These are phyloP conservation scores for rapeseed (Brassica napus) DNA, from an alignment of 345 rosid species.

Conservation along the genomic window DNA sequence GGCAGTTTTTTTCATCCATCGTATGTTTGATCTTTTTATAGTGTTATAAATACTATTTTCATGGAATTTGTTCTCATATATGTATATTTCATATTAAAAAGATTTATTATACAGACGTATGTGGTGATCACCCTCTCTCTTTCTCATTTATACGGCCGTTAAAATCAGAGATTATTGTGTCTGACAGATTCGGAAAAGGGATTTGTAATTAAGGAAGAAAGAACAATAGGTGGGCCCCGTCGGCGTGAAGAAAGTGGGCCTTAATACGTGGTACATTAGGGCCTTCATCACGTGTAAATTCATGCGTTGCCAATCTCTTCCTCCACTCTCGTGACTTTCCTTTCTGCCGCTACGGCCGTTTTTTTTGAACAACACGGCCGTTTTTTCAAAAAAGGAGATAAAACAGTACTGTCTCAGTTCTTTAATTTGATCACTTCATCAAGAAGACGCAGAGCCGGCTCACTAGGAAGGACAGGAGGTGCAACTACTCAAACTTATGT, in stretches of 20 bases:
- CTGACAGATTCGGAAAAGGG: slow-evolving; percentile 11
- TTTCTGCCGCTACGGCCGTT: slow-evolving; percentile 23
- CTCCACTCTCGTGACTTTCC: slow-evolving; percentile 27
- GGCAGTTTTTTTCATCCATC: neutral
- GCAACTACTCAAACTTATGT: no score
- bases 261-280: slow-evolving; percentile 9
- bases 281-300: slow-evolving; percentile 29
- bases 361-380: neutral
- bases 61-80: neutral
- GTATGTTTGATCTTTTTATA: neutral
- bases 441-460: neutral
- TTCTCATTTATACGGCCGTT: neutral
- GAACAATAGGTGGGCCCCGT: slow-evolving; percentile 27
- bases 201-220: neutral
- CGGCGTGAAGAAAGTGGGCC: slow-evolving; percentile 32
- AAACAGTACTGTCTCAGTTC: neutral
- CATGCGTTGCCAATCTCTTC: slow-evolving; percentile 17
- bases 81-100: neutral
- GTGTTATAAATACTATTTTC: neutral
- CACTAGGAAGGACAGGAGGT: no score
- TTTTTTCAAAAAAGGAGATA: neutral
- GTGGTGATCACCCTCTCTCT: neutral
- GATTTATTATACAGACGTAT: neutral
- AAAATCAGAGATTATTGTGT: slow-evolving; percentile 4
- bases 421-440: neutral